Conservation (phyloP, 331 rosid genomes). For the Arachis monticola region DNA sequence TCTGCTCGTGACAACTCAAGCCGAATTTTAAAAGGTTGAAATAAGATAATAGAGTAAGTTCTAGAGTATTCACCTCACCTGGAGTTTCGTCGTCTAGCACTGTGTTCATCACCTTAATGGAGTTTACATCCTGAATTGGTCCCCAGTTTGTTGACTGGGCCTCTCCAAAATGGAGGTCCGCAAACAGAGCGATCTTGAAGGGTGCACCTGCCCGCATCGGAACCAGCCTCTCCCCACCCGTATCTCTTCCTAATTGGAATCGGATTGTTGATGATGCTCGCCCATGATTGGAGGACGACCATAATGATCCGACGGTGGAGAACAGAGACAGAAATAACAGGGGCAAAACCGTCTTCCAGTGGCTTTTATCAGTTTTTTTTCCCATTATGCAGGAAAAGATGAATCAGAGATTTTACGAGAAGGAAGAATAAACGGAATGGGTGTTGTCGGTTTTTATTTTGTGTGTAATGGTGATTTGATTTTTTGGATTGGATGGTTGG, state of each 20-base stretch:
- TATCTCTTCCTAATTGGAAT: conserved; percentile 23
- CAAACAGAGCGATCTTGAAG: conserved; percentile 71
- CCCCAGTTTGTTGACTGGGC: conserved; percentile 73
- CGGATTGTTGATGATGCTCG: conserved; percentile 16
- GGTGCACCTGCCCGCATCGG: conserved; percentile 48
- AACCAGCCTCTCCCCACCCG: conserved; percentile 39
- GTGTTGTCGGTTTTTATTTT: too few relatives aligned
- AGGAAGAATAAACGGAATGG: background rate
- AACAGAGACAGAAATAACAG: conserved; percentile 29
- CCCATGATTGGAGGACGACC: conserved; percentile 17
- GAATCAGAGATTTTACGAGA: background rate
- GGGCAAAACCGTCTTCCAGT: conserved; percentile 19
- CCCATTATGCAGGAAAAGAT: conserved; percentile 8
- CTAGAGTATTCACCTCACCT: conserved; percentile 44
- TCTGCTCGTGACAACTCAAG: too few relatives aligned
- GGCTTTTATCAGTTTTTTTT: background rate
- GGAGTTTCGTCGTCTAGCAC: conserved; percentile 61
- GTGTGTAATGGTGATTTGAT: too few relatives aligned
- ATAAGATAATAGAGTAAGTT: too few relatives aligned
- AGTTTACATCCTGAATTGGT: conserved; percentile 69
- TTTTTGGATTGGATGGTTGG: too few relatives aligned
- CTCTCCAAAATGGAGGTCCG: conserved; percentile 92
- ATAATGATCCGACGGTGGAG: conserved; percentile 36
- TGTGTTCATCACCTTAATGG: conserved; percentile 52
- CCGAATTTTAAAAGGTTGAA: too few relatives aligned